Conservation (phyloP, 129 eudicot genomes). For the Artemisia argyi region DNA sequence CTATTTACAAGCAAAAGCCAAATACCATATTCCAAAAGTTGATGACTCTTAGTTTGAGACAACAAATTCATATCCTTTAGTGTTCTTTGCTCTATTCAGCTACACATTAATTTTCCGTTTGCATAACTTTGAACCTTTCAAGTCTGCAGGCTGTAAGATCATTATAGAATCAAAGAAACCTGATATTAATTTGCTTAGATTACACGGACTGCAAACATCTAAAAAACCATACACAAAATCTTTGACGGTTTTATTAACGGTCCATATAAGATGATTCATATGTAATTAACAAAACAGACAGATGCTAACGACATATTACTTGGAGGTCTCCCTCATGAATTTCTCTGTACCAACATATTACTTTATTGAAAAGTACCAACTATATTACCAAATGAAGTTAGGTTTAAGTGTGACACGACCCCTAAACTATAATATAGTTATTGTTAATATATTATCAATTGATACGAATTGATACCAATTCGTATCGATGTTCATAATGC, state of each 20-base stretch:
- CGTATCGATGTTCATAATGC: no score
- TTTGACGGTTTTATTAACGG: slow-evolving; percentile 16
- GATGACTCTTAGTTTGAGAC: not conserved
- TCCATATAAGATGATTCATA: slow-evolving; percentile 15
- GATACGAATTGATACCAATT: no score
- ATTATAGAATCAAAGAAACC: not conserved
- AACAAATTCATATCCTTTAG: slow-evolving; percentile 2
- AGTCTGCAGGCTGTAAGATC: slow-evolving; percentile 25
- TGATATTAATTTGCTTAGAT: not conserved
- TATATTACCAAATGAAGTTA: slow-evolving; percentile 9
- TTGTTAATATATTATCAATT: no score
- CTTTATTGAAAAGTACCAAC: not conserved
- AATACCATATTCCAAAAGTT: slow-evolving; percentile 12
- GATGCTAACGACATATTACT: slow-evolving; percentile 18
- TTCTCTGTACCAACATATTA: slow-evolving; percentile 12
- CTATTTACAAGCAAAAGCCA: not conserved
- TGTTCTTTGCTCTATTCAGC: slow-evolving; percentile 13
- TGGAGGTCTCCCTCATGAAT: slow-evolving; percentile 3
- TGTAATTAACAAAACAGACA: slow-evolving; percentile 21
- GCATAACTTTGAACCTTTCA: slow-evolving; percentile 7
- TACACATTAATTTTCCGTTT: slow-evolving; percentile 2
- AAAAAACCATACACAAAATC: not conserved
- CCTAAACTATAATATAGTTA: no score
- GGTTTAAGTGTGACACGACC: no score
- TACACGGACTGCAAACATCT: not conserved